Conservation (phyloP, 2,329 filamentous ascomycete genomes). For the Colletotrichum karsti region DNA sequence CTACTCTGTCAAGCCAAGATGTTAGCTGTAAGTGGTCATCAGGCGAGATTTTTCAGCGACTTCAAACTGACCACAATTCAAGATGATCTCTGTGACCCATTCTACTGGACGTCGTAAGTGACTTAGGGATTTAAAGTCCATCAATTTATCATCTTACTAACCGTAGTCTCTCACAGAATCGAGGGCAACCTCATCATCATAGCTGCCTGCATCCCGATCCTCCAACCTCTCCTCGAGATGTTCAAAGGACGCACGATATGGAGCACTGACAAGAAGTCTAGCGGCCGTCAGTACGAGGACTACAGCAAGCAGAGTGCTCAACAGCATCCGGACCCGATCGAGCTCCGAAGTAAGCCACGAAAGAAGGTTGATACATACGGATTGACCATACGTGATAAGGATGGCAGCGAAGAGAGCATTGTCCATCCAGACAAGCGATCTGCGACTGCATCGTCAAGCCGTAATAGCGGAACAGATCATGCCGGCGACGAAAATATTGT, state of each 20-base stretch:
- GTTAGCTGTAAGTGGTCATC: background rate
- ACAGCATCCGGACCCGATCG: background rate
- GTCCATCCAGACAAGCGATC: background rate
- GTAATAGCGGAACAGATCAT: background rate
- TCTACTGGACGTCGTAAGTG: background rate
- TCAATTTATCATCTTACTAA: background rate
- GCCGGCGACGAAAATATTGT: background rate
- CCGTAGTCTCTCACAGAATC: background rate
- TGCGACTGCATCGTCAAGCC: background rate
- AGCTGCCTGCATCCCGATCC: slow-evolving; percentile 38
- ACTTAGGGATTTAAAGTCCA: background rate
- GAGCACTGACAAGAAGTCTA: background rate
- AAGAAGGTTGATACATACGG: background rate
- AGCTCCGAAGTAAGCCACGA: background rate
- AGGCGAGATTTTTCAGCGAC: fast-evolving
- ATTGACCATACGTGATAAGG: background rate
- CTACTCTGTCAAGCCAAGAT: background rate
- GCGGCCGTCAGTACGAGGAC: background rate
- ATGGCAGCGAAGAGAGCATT: background rate
- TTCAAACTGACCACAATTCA: background rate
- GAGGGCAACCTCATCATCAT: slow-evolving; percentile 34
- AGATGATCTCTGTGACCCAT: background rate
- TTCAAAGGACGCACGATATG: slow-evolving; percentile 26
- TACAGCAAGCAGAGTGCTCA: background rate
- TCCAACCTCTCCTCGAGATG: slow-evolving; percentile 36